These are phyloP conservation scores for Blastocystis sp. DNA, from an alignment of 352 stramenopile species.

Conservation along the genomic window DNA sequence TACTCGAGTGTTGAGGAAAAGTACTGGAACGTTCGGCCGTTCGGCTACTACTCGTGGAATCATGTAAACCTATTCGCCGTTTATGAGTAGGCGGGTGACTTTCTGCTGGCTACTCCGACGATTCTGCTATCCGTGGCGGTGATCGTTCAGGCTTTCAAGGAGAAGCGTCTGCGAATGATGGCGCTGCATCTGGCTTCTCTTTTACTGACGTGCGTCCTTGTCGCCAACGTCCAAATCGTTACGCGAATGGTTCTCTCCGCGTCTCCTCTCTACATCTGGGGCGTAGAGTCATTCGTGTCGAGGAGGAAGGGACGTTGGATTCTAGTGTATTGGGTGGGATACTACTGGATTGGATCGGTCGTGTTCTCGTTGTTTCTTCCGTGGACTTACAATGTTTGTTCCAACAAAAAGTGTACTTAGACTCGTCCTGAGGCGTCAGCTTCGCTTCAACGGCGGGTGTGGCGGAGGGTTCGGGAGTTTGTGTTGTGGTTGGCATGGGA, in stretches of 20 bases:
- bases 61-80: not conserved
- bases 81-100: not conserved
- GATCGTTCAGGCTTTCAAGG: not conserved
- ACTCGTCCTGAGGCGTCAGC: too few species aligned
- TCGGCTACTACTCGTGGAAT: constrained; percentile 2
- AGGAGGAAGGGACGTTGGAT: not conserved
- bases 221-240: constrained; percentile 23
- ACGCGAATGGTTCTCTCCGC: constrained; percentile 15
- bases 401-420: too few species aligned
- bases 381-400: constrained; percentile 21
- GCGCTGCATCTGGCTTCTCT: not conserved
- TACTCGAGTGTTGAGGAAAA: constrained; percentile 24
- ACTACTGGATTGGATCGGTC: not conserved
- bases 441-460: too few species aligned
- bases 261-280: constrained; percentile 21
- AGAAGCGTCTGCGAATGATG: not conserved
- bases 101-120: not conserved
- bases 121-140: not conserved
- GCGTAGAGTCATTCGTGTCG: not conserved
- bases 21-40: constrained; percentile 25
- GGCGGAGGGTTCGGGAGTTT: too few species aligned
- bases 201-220: not conserved
- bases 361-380: constrained; percentile 16
- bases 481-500: too few species aligned
- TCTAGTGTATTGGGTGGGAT: constrained; percentile 28